phyloP scores from a whole-genome alignment of 345 rosid genomes.

The Isatis tinctoria region DNA sequence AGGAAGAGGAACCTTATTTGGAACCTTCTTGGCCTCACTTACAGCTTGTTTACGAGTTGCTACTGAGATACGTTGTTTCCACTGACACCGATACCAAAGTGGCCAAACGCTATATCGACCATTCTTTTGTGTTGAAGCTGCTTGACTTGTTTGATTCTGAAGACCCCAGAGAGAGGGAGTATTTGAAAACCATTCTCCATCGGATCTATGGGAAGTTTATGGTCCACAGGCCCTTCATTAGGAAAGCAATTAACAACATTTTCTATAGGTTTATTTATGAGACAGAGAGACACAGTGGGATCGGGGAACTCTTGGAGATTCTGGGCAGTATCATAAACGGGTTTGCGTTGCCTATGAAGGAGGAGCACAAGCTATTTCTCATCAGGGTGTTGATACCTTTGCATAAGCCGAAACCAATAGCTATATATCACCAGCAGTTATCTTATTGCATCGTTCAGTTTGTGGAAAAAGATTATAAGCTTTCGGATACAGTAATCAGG shows the following conservation, averaged over 20 bases:
- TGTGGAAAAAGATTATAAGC: slow-evolving; percentile 92
- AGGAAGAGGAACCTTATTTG: slow-evolving; percentile 86
- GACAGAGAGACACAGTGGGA: slow-evolving; percentile 85
- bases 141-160: slow-evolving; percentile 88
- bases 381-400: slow-evolving; percentile 84
- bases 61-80: slow-evolving; percentile 73
- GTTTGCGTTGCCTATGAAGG: slow-evolving; percentile 94
- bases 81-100: slow-evolving; percentile 83
- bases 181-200: slow-evolving; percentile 85
- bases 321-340: slow-evolving; percentile 92
- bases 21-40: slow-evolving; percentile 95
- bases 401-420: slow-evolving; percentile 79
- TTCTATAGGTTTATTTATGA: slow-evolving; percentile 83
- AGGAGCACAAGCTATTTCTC: slow-evolving; percentile 85
- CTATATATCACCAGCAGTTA: slow-evolving; percentile 80
- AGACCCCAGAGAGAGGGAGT: slow-evolving; percentile 85
- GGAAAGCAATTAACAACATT: slow-evolving; percentile 80
- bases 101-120: slow-evolving; percentile 84
- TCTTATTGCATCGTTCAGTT: slow-evolving; percentile 86
- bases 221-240: slow-evolving; percentile 89
- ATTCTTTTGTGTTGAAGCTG: slow-evolving; percentile 77
- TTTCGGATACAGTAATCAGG: slow-evolving; percentile 80
- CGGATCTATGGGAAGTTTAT: slow-evolving; percentile 90
- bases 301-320: slow-evolving; percentile 84
- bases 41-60: slow-evolving; percentile 80